Base-by-base conservation (phyloP, 225 moss, liverwort and hornwort genomes). In the Ulota crispa region DNA sequence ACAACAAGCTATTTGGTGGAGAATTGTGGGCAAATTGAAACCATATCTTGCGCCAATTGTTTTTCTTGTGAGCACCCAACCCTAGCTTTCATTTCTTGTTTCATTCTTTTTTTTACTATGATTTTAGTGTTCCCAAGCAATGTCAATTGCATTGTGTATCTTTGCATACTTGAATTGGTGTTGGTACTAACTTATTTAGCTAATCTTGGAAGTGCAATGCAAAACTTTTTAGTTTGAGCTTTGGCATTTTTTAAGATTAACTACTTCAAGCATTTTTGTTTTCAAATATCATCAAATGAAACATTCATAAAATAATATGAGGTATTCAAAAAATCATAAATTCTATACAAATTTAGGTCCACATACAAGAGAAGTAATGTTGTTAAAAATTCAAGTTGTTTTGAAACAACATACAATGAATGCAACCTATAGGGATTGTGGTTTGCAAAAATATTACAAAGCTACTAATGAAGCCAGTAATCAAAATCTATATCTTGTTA, bases 161-260 rank as follows among this genome's bases (percentile, higher is more conserved):
- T 27, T 1, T 34, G 20, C 8, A 64, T 55, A 12, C 61, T 36
- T 3, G 18, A 53, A 55, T 39, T 59, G 8, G 37, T 78, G 12
- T 59, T 0, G 0, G 0, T 0, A 1, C 0, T 10, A 41, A 16
- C 41, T 16, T 65, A 0, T n/a, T 56, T 34, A 34, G 18, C 3
- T 54, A 14, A 4, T 23, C 26, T 9, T 76, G 0, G 6, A 64
- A 47, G 3, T 64, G 2, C 4, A 64, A 47, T 42, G 26, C 14
- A 21, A 4, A 12, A 9, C 0, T 21, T 18, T 66, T 19, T 0
- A 18, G 6, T 54, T 53, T 0, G 11, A 37, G 66, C 4, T 37
- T 54, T 8, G 21, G 7, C 0, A 21, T 23, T 28, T 30, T 12
- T 62, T 14, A 1, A n/a, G 0, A 64, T 13, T 8, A 6, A 1